Evolutionary conservation across 169 alveolate species (phyloP), one percentile per base, ranked within the genome.

Genomic region (Plasmodium ovale): DNA sequence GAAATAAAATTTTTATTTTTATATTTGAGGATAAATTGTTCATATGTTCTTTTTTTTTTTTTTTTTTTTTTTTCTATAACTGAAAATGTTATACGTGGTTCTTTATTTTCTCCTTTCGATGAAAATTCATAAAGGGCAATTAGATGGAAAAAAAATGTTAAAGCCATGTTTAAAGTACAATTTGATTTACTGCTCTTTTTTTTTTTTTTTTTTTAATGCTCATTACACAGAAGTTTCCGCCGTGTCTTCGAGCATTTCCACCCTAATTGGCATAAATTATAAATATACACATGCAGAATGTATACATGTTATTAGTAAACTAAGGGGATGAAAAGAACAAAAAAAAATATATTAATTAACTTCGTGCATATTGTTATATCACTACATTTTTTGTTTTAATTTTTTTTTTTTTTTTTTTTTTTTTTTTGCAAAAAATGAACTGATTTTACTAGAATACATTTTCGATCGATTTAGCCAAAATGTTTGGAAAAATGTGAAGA

Each of bases 1-100:
- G 27, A 53, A 53, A 25, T n/a, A 53, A 53, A 53, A 53, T 53
- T 10, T 12, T 58, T 58, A 59, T 59, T 59, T 23, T 53, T 53
- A 53, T 16, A 53, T 53, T 29, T 59, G 10, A 27, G 31, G 0
- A 33, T 29, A 31, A 60, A 31, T 60, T 31, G 23, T 47, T 47
- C 16, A 47, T 47, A 14, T 47, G 56, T 47, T 60, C 71, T 9
- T 60, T 60, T 60, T 53, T 29, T 9, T 21, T 16, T 14, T 53
- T 39, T 39, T 9, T 39, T 9, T 9, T 9, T 9, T 9, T 9
- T 6, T 39, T 9, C 9, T 9, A 9, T 39, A 39, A 5, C 5
- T 53, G 23, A 9, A 9, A 3, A 53, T 53, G 1, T 1, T 53
- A 53, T 1, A 3, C 14, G 14, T 3, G 1, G 19, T 14, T n/a